Base-by-base conservation (phyloP, 139 green algal species). In the Ettlia oleoabundans region DNA sequence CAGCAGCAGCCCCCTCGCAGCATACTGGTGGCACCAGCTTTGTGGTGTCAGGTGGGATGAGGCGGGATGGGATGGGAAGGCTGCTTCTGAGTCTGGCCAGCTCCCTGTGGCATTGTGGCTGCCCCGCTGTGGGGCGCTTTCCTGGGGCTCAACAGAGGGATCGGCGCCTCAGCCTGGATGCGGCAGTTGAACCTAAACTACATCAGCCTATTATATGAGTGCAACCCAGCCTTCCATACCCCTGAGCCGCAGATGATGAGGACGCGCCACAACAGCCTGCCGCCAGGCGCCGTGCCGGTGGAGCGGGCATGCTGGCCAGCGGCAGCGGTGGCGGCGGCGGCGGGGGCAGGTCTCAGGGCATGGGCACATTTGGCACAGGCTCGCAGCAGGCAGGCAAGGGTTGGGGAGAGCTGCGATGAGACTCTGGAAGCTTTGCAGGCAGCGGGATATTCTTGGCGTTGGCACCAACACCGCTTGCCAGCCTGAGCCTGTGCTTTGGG, bases 31-130 rank as follows among this genome's bases (percentile, higher is more conserved):
- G 68, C 24, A n/a, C 43, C 30, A 78, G 70, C 70, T 41, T 61
- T 32, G 70, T 78, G 43, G 47, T 78, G 30, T 78, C 70, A 22
- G 69, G 62, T 41, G n/a, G n/a, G n/a, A n/a, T n/a, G n/a, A n/a
- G n/a, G n/a, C n/a, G n/a, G n/a, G n/a, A n/a, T n/a, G n/a, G n/a
- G n/a, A n/a, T n/a, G n/a, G n/a, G n/a, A n/a, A n/a, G n/a, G n/a
- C n/a, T n/a, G n/a, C n/a, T n/a, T n/a, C n/a, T n/a, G n/a, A n/a
- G n/a, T n/a, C n/a, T n/a, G n/a, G n/a, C n/a, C n/a, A n/a, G n/a
- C n/a, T n/a, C n/a, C n/a, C n/a, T n/a, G n/a, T n/a, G n/a, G n/a
- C n/a, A n/a, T n/a, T n/a, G n/a, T n/a, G n/a, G n/a, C n/a, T n/a
- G n/a, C n/a, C n/a, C n/a, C n/a, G n/a, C n/a, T n/a, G n/a, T n/a